These are phyloP conservation scores for Myxozyma udenii DNA, from an alignment of 805 yeast species.

Conservation along the genomic window DNA sequence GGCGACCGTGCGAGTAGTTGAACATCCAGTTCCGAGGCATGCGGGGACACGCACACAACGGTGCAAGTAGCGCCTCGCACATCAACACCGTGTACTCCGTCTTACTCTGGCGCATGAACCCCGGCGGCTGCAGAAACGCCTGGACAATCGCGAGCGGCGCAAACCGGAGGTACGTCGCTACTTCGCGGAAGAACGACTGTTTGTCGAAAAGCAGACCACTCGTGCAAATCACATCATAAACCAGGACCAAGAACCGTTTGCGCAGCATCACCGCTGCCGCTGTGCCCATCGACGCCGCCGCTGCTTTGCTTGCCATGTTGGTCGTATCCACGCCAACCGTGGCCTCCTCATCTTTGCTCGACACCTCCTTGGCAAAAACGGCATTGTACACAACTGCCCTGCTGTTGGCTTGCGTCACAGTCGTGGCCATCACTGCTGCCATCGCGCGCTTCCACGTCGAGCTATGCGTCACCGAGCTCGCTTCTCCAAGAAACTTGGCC, in stretches of 20 bases:
- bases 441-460: slow-evolving; percentile 20
- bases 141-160: slow-evolving; percentile 5
- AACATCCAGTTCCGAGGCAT: slow-evolving; percentile 16
- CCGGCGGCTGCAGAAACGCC: slow-evolving; percentile 19
- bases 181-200: slow-evolving; percentile 12
- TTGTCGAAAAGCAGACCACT: slow-evolving; percentile 3
- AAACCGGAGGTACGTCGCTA: slow-evolving; percentile 11
- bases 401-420: not conserved
- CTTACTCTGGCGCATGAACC: slow-evolving; percentile 1
- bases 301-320: not conserved
- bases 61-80: slow-evolving; percentile 11
- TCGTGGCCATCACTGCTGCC: slow-evolving; percentile 15
- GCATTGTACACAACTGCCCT: not conserved
- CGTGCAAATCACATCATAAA: slow-evolving; percentile 12
- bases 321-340: not conserved
- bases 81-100: slow-evolving; percentile 7
- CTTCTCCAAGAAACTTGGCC: slow-evolving; percentile 4
- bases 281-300: slow-evolving; percentile 3
- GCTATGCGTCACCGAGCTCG: not conserved
- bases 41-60: not conserved
- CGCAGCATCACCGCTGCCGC: slow-evolving; percentile 4
- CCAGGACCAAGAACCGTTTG: slow-evolving; percentile 7
- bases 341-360: not conserved
- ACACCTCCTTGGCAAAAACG: slow-evolving; percentile 13
- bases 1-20: slow-evolving; percentile 11